Evolutionary conservation across 176 grass and related monocot genomes (phyloP).

Genomic region (Oryza meridionalis): DNA sequence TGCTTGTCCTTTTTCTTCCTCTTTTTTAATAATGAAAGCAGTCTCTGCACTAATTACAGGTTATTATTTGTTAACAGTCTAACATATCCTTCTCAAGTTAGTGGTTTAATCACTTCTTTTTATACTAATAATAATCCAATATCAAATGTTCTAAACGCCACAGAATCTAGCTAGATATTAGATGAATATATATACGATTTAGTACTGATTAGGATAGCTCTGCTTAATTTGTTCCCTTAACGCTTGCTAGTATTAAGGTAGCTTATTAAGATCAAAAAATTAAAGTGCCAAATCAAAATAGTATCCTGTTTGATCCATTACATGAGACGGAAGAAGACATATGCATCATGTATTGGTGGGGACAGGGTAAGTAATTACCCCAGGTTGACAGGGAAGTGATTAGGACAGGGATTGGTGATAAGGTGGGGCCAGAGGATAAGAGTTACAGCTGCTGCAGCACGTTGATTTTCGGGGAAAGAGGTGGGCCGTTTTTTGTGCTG

Average conservation of each 20-base stretch:
- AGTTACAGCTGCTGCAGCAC: neutral
- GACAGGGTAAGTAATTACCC: neutral
- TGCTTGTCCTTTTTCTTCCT: neutral
- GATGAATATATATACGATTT: too few species aligned
- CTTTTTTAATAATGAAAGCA: neutral
- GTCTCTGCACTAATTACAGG: neutral
- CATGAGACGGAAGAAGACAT: neutral
- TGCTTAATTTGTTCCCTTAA: too few species aligned
- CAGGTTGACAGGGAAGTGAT: conserved; percentile 24
- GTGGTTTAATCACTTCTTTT: neutral
- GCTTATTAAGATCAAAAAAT: too few species aligned
- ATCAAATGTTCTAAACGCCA: neutral
- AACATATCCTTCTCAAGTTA: neutral
- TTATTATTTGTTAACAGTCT: neutral
- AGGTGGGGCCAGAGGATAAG: neutral
- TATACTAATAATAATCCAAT: neutral
- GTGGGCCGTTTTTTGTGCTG: neutral
- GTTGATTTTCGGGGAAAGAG: neutral
- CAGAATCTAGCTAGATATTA: too few species aligned
- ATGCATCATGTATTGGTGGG: too few species aligned
- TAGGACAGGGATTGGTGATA: neutral
- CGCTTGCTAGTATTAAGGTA: too few species aligned
- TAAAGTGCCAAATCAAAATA: too few species aligned
- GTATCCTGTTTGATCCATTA: neutral
- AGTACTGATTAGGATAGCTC: too few species aligned